Evolutionary conservation across 306 rosid genomes (phyloP), one percentile per base, ranked within the genome.

Genomic region (Malus orientalis): DNA sequence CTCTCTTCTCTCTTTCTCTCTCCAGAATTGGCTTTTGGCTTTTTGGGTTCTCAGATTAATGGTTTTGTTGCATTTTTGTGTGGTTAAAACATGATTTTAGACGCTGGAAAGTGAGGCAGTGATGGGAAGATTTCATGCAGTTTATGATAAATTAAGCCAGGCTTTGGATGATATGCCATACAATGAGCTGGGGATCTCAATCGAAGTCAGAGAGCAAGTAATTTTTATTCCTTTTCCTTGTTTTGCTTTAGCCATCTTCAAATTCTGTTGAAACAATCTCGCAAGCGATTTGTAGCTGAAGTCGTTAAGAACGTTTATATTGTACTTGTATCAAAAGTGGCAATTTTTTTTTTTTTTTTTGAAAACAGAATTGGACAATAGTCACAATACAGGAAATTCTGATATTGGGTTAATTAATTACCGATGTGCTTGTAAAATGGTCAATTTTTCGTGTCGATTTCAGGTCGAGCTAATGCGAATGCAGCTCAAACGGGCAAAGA

Each of bases 391-490:
- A 60, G 40, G 32, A 25, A 18, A 8, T 19, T 74, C 16, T 57
- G 3, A 57, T 15, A 60, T 38, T 29, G 12, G 11, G 25, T 5
- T 9, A 5, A 15, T 57, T 71, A 14, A 58, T 58, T 22, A 58
- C 33, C 76, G 19, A 51, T 65, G 36, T 82, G 84, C 73, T 19
- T 66, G 61, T 58, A 29, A 70, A 70, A 3, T 73, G 20, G 51
- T 42, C 45, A 42, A 42, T 42, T 42, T 40, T 42, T 42, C 45
- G 12, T 42, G 42, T 53, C 78, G 72, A 38, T 81, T 63, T 76
- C 92, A 94, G 98, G 86, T 94, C 75, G 93, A 90, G 86, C 91
- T 91, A 51, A 94, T 89, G 93, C 83, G 82, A 78, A 72, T 70
- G 77, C 98, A 94, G 85, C 97, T 93, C 44, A 85, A 74, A 81